Percentiles rank a stretch among this genome's conserved stretches.
phyloP scores from a whole-genome alignment of 768 basidiomycete species.

The Leccinellum rugosiceps region DNA sequence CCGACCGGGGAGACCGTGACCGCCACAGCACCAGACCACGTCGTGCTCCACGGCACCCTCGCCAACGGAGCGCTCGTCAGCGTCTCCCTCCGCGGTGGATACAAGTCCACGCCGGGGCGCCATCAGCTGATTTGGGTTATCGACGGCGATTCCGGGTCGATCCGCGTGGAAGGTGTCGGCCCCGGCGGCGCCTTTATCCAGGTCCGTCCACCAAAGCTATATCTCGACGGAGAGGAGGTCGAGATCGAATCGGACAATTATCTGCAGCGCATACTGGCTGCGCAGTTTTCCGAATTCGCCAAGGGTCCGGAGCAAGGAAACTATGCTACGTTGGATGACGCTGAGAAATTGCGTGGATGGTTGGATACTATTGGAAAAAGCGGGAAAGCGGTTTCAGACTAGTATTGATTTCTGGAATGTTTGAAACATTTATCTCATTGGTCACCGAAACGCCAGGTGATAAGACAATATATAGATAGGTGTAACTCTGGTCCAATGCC shows the following conservation, averaged over 20 bases:
- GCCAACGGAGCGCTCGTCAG: conserved; percentile 5
- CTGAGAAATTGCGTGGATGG: conserved; percentile 3
- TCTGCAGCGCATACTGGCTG: background rate
- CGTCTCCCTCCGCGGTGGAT: conserved; percentile 2
- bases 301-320: conserved; percentile 5
- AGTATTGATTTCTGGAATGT: background rate
- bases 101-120: conserved; percentile 9
- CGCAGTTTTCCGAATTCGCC: conserved; percentile 8
- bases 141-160: conserved; percentile 8
- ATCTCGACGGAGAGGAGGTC: conserved; percentile 7
- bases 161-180: conserved; percentile 2
- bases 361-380: background rate
- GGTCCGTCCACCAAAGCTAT: conserved; percentile 3
- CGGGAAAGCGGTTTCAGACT: background rate
- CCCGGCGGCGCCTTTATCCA: background rate
- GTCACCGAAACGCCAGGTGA: too few relatives aligned
- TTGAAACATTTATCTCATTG: background rate
- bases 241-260: background rate
- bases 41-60: conserved; percentile 3
- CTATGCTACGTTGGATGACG: conserved; percentile 9
- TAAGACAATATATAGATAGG: background rate
- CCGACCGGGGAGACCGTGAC: conserved; percentile 4
- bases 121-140: conserved; percentile 9
- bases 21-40: conserved; percentile 2
- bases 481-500: background rate